Conservation (phyloP, 31 red algal genomes). For the Odonthalia washingtoniensis region DNA sequence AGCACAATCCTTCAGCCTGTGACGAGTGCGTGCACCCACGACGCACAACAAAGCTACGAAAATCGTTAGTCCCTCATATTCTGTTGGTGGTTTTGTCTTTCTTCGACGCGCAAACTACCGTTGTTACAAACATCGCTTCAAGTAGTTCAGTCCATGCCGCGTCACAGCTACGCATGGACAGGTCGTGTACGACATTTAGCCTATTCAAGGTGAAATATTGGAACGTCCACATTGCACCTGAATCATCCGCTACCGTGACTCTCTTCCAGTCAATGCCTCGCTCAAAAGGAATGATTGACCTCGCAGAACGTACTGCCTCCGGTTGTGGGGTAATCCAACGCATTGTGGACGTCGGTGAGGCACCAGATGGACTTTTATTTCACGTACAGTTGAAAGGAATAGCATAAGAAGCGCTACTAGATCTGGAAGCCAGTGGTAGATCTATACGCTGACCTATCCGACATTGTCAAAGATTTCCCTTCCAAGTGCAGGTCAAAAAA, state of each 20-base stretch:
- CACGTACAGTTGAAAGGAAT: no score
- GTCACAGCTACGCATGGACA: neutral
- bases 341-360: conserved; percentile 18
- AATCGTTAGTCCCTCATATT: conserved; percentile 11
- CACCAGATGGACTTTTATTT: conserved; percentile 23
- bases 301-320: conserved; percentile 12
- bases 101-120: conserved; percentile 18
- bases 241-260: conserved; percentile 21
- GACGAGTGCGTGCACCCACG: neutral
- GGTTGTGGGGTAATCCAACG: neutral
- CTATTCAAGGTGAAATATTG: neutral
- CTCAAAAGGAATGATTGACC: conserved; percentile 15
- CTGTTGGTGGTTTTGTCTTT: conserved; percentile 18
- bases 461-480: neutral
- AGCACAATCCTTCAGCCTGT: neutral
- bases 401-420: conserved; percentile 26
- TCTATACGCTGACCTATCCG: conserved; percentile 1
- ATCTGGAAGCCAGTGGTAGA: neutral
- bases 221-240: conserved; percentile 10
- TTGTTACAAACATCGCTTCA: conserved; percentile 15
- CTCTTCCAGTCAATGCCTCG: neutral
- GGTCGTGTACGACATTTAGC: conserved; percentile 8
- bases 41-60: conserved; percentile 13
- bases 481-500: conserved; percentile 6
- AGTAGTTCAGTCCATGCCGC: conserved; percentile 11